These are phyloP conservation scores for Cenchrus americanus DNA, from an alignment of 176 grass and related monocot species.

Conservation along the genomic window DNA sequence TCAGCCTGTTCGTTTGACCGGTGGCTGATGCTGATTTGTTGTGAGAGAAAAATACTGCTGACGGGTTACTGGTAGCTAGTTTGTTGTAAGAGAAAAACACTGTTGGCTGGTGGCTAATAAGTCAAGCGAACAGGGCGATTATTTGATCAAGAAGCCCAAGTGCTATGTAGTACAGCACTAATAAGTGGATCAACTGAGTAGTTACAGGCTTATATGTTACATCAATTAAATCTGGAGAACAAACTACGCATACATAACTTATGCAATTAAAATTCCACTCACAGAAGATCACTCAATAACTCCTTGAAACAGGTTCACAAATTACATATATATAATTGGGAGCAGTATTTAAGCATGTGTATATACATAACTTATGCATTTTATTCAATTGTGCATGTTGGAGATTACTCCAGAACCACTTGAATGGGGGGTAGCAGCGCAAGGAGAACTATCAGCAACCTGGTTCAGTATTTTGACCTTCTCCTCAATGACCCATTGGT, in stretches of 20 bases:
- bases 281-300: neutral
- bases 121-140: too few species aligned
- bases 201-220: neutral
- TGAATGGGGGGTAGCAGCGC: neutral
- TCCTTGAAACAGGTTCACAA: neutral
- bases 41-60: too few species aligned
- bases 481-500: neutral
- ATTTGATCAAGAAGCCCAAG: neutral
- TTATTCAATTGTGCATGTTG: neutral
- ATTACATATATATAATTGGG: neutral
- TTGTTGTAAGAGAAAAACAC: too few species aligned
- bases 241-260: neutral
- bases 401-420: neutral
- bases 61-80: too few species aligned
- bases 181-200: neutral
- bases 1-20: neutral
- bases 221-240: neutral
- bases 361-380: neutral
- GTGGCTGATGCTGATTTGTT: too few species aligned
- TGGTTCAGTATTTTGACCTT: slow-evolving; percentile 6
- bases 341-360: neutral
- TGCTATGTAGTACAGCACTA: neutral
- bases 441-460: neutral
- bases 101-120: too few species aligned
- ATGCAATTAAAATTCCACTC: neutral